Percentiles rank a stretch among this genome's conserved stretches.
phyloP scores from a whole-genome alignment of 495 filamentous ascomycete species.

The Chlorociboria aeruginascens region DNA sequence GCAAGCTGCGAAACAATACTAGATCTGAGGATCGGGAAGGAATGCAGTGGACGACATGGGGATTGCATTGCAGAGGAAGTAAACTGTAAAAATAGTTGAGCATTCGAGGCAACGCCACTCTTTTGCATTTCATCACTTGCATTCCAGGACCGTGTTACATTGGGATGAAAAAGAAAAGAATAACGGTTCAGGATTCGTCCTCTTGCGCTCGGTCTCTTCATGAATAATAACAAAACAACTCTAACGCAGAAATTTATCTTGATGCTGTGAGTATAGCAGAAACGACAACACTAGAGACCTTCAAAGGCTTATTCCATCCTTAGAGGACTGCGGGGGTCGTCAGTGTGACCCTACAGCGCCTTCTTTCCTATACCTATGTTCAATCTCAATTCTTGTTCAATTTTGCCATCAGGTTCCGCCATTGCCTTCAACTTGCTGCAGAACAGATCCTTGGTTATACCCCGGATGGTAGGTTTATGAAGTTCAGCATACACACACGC shows the following conservation, averaged over 20 bases:
- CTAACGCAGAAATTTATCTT: too few relatives aligned
- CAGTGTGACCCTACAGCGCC: background rate
- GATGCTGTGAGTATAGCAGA: too few relatives aligned
- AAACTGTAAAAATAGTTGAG: conserved; percentile 10
- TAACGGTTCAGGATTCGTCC: background rate
- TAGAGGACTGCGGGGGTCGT: too few relatives aligned
- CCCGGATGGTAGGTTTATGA: background rate
- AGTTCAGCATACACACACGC: background rate
- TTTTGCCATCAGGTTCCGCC: conserved; percentile 1
- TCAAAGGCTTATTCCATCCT: too few relatives aligned
- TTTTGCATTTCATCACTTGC: background rate
- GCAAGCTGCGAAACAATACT: conserved; percentile 77
- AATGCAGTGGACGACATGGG: background rate
- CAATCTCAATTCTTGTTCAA: conserved; percentile 2
- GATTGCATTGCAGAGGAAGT: conserved; percentile 8
- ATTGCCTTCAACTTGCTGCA: background rate
- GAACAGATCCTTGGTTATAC: conserved; percentile 3
- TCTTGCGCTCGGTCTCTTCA: background rate
- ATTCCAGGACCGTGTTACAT: too few relatives aligned
- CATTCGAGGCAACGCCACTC: conserved; percentile 5
- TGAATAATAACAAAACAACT: background rate
- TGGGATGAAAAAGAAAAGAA: too few relatives aligned
- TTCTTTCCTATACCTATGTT: conserved; percentile 7
- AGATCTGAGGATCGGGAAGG: conserved; percentile 18
- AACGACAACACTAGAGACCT: too few relatives aligned